These are phyloP conservation scores for Pelargonium fulgidum DNA, from an alignment of 441 rosid species.

Conservation along the genomic window DNA sequence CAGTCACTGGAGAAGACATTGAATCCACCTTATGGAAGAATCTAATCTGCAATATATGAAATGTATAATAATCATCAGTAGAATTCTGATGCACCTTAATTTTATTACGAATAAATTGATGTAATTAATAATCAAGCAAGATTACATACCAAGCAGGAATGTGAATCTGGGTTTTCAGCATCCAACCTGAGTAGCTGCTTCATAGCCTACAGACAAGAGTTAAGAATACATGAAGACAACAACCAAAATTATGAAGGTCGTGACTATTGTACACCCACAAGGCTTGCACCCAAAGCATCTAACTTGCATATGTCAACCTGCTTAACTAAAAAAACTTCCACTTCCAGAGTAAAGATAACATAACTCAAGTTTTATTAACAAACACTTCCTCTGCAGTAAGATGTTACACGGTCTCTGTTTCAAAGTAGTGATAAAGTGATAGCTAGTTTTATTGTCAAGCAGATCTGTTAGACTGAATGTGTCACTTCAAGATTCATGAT, in stretches of 20 bases:
- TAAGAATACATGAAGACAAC: slow-evolving; percentile 3
- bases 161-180: slow-evolving; percentile 85
- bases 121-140: neutral
- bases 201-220: slow-evolving; percentile 55
- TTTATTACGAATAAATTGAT: neutral
- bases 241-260: neutral
- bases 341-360: neutral
- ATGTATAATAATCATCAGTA: slow-evolving; percentile 18
- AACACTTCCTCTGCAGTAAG: neutral
- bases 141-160: slow-evolving; percentile 78
- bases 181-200: slow-evolving; percentile 82
- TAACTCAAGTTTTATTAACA: neutral
- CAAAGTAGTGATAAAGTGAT: no score
- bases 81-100: neutral
- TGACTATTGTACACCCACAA: neutral
- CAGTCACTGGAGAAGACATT: slow-evolving; percentile 56
- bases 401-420: neutral
- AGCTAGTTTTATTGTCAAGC: no score
- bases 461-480: no score
- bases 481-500: no score
- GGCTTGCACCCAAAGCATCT: neutral
- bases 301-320: neutral
- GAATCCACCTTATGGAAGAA: slow-evolving; percentile 72
- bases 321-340: slow-evolving; percentile 1
- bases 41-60: slow-evolving; percentile 52